Conservation (phyloP, 257 asterid species). For the Primulina eburnea region DNA sequence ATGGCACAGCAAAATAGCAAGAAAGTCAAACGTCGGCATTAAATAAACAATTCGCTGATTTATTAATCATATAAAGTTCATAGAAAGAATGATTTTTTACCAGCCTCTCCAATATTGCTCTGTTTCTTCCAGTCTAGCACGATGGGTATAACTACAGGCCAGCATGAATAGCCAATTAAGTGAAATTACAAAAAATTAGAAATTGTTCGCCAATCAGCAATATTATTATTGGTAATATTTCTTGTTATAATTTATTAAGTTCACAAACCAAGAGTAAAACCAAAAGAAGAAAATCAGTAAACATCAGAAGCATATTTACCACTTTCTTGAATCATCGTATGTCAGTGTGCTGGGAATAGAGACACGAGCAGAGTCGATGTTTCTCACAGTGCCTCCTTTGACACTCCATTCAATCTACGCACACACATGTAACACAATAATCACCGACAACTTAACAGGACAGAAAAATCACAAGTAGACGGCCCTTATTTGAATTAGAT, state of each 20-base stretch:
- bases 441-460: constrained; percentile 2
- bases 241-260: constrained; percentile 17
- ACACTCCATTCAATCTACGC: constrained; percentile 92
- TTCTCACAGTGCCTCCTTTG: constrained; percentile 86
- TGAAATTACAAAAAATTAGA: too few species aligned
- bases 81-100: constrained; percentile 38
- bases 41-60: background rate
- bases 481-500: background rate
- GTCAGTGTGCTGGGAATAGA: constrained; percentile 84
- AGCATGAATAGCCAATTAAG: constrained; percentile 19
- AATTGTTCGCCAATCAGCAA: background rate
- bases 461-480: constrained; percentile 2
- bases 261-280: constrained; percentile 15
- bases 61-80: background rate
- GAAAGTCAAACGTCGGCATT: background rate
- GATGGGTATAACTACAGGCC: constrained; percentile 72
- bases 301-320: constrained; percentile 45
- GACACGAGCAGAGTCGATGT: constrained; percentile 82
- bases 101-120: constrained; percentile 97
- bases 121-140: constrained; percentile 84
- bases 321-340: constrained; percentile 75
- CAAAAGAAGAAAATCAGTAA: constrained; percentile 4
- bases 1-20: constrained; percentile 1
- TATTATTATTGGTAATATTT: background rate
- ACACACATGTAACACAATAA: constrained; percentile 20